Conservation (phyloP, 768 basidiomycete genomes). For the Tubosaeta sp. region DNA sequence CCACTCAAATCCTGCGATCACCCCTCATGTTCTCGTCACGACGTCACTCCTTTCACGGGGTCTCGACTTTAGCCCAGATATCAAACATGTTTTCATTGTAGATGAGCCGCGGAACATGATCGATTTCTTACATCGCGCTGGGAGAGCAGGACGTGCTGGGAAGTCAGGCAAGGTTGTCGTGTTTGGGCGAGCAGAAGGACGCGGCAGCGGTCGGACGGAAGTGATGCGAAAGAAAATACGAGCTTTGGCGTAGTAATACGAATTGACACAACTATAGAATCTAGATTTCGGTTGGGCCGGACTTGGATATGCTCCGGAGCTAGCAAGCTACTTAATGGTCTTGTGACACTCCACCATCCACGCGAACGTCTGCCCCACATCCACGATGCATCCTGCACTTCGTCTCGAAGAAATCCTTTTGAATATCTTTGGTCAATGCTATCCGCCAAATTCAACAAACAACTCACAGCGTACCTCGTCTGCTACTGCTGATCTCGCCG, state of each 20-base stretch:
- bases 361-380: too few relatives aligned
- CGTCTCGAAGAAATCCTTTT: constrained; percentile 11
- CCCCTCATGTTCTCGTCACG: constrained; percentile 74
- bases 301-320: neutral
- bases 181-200: constrained; percentile 66
- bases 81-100: constrained; percentile 81
- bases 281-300: too few relatives aligned
- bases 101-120: constrained; percentile 88
- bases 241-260: constrained; percentile 30
- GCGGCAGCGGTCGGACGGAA: constrained; percentile 51
- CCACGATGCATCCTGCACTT: constrained; percentile 3
- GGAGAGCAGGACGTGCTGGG: constrained; percentile 76
- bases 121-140: constrained; percentile 90
- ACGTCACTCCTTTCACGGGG: constrained; percentile 90
- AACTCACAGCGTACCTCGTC: neutral
- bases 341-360: neutral
- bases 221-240: constrained; percentile 50
- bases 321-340: too few relatives aligned
- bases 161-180: constrained; percentile 66
- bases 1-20: constrained; percentile 26
- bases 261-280: too few relatives aligned
- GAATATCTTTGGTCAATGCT: constrained; percentile 12
- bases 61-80: constrained; percentile 75
- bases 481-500: constrained; percentile 7
- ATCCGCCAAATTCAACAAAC: neutral